These are phyloP conservation scores for Didymella keratinophila DNA, from an alignment of 2,329 filamentous ascomycete species.

Conservation along the genomic window DNA sequence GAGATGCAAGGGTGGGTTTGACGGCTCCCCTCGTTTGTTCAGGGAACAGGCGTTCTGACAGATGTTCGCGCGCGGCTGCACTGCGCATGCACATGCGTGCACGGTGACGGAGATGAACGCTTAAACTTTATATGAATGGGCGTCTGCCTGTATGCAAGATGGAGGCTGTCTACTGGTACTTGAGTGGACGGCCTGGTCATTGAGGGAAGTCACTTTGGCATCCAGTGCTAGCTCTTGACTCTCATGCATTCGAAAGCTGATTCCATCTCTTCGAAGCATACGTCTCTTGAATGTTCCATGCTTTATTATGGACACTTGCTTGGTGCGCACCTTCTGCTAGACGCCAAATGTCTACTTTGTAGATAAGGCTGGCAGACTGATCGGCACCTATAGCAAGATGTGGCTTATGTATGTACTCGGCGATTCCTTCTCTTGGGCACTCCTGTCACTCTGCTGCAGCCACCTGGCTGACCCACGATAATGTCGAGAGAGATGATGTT, in stretches of 20 bases:
- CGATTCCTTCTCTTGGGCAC: no score
- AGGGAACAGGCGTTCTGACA: neutral
- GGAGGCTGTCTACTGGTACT: neutral
- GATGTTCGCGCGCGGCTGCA: constrained; percentile 7
- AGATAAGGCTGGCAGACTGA: neutral
- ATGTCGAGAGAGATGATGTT: constrained; percentile 8
- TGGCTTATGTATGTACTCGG: neutral
- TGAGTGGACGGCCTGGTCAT: neutral
- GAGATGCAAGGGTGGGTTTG: constrained; percentile 1
- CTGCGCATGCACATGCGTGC: neutral
- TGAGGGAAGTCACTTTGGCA: neutral
- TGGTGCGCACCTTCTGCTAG: neutral
- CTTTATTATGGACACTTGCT: neutral
- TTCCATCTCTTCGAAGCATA: neutral
- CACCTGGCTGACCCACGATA: neutral
- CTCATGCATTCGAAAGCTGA: neutral
- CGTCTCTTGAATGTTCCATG: neutral
- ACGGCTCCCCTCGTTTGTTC: constrained; percentile 7
- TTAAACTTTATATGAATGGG: neutral
- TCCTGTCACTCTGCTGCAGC: neutral
- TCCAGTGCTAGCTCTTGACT: neutral
- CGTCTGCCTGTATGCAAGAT: neutral
- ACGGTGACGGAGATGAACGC: neutral
- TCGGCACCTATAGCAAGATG: neutral
- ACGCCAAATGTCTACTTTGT: neutral